phyloP scores from a whole-genome alignment of 2,329 filamentous ascomycete species.

The Fusarium torulosum region DNA sequence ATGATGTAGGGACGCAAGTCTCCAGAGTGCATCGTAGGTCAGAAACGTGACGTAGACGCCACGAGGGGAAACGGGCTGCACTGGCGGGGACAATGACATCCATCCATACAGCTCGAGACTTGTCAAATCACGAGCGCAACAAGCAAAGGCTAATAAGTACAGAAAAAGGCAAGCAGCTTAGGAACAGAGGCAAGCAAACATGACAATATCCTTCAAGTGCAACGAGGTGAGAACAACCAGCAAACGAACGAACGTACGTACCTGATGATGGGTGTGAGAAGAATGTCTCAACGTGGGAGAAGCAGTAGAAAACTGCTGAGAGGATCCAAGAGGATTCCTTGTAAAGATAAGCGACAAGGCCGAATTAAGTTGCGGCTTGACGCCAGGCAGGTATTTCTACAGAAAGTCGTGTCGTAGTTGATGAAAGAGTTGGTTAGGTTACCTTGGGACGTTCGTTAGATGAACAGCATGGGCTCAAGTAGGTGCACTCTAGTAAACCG shows the following conservation, averaged over 20 bases:
- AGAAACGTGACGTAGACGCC: conserved; percentile 45
- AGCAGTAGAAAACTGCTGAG: conserved; percentile 1
- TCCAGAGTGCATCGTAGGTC: conserved; percentile 33
- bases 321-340: neutral
- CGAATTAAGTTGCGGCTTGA: conserved; percentile 22
- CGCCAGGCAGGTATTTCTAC: conserved; percentile 19
- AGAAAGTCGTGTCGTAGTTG: conserved; percentile 40
- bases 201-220: conserved; percentile 2
- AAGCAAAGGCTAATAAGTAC: conserved; percentile 2
- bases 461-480: conserved; percentile 9
- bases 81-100: conserved; percentile 29
- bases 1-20: conserved; percentile 12
- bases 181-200: conserved; percentile 2
- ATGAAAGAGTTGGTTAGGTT: conserved; percentile 36
- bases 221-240: conserved; percentile 11
- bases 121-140: conserved; percentile 8
- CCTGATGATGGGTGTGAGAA: conserved; percentile 21
- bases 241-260: conserved; percentile 35
- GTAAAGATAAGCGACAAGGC: conserved; percentile 13
- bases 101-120: neutral
- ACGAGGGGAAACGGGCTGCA: conserved; percentile 30
- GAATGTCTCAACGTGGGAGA: conserved; percentile 10
- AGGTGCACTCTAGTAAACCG: conserved; percentile 10
- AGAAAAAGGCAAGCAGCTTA: neutral
- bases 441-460: conserved; percentile 29